Evolutionary conservation across 1,284 basidiomycete genomes (phyloP).

Genomic region (Moesziomyces sp.): DNA sequence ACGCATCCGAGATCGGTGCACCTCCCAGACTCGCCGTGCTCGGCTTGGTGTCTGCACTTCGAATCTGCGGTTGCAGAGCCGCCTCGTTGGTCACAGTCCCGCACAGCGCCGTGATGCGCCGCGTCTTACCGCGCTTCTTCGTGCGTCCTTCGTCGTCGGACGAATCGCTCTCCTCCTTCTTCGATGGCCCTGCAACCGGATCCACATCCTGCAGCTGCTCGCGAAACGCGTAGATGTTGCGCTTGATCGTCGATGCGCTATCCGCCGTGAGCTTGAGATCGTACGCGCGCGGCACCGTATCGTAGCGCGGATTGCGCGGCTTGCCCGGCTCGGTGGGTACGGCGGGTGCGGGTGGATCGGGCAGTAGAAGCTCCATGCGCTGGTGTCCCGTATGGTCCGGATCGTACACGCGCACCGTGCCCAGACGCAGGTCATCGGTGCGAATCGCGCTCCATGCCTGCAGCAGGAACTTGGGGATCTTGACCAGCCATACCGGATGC

Average conservation of each 20-base stretch:
- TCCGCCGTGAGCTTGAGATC: slow-evolving; percentile 61
- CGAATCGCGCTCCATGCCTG: slow-evolving; percentile 70
- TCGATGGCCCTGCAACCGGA: slow-evolving; percentile 14
- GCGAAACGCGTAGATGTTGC: slow-evolving; percentile 64
- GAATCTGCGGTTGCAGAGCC: slow-evolving; percentile 58
- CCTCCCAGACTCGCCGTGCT: slow-evolving; percentile 6
- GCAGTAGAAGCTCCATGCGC: slow-evolving; percentile 63
- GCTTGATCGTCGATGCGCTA: slow-evolving; percentile 35
- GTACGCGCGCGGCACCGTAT: slow-evolving; percentile 54
- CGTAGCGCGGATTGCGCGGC: slow-evolving; percentile 27
- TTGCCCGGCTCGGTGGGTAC: slow-evolving; percentile 44
- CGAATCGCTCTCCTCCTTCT: slow-evolving; percentile 29
- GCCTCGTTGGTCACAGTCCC: slow-evolving; percentile 64
- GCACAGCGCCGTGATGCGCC: slow-evolving; percentile 46
- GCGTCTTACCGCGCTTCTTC: slow-evolving; percentile 29
- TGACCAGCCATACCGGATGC: slow-evolving; percentile 65
- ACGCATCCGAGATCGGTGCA: slow-evolving; percentile 66
- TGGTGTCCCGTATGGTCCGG: slow-evolving; percentile 61
- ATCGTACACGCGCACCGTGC: slow-evolving; percentile 71
- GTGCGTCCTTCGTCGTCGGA: slow-evolving; percentile 20
- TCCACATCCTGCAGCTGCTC: slow-evolving; percentile 48
- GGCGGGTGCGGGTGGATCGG: slow-evolving; percentile 49
- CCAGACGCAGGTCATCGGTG: slow-evolving; percentile 70
- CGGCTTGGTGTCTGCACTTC: slow-evolving; percentile 27
- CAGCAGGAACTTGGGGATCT: slow-evolving; percentile 71